Conservation (phyloP, 768 basidiomycete species). For the Lentinula edodes region DNA sequence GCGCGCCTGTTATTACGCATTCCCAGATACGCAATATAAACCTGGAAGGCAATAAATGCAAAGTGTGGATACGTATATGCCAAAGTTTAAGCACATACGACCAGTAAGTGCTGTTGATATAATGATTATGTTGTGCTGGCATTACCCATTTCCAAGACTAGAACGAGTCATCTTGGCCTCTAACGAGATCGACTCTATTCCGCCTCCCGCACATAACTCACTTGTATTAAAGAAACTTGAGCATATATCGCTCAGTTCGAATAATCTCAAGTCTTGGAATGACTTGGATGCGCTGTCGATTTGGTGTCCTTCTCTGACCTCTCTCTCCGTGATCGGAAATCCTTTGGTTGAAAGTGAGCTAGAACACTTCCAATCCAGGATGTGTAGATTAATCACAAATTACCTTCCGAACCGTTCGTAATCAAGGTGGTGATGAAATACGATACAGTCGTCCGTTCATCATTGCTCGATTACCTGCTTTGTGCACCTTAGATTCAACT, state of each 20-base stretch:
- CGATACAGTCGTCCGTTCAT: slow-evolving; percentile 50
- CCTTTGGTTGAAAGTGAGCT: slow-evolving; percentile 52
- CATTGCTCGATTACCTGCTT: slow-evolving; percentile 63
- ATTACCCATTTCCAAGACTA: slow-evolving; percentile 38
- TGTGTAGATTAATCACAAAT: not conserved
- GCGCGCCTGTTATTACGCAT: not conserved
- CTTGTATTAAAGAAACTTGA: slow-evolving; percentile 32
- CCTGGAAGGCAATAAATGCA: slow-evolving; percentile 62
- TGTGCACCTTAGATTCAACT: slow-evolving; percentile 59
- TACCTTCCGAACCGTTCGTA: not conserved
- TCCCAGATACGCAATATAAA: slow-evolving; percentile 50
- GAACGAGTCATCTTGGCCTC: slow-evolving; percentile 60
- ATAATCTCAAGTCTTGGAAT: slow-evolving; percentile 52
- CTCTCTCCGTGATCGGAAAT: slow-evolving; percentile 57
- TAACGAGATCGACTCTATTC: slow-evolving; percentile 52
- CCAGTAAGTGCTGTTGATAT: slow-evolving; percentile 33
- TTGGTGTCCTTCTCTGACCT: slow-evolving; percentile 68
- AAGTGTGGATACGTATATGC: slow-evolving; percentile 49
- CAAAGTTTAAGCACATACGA: slow-evolving; percentile 36
- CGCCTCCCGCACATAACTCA: slow-evolving; percentile 25
- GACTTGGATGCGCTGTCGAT: slow-evolving; percentile 56
- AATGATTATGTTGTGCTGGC: slow-evolving; percentile 1
- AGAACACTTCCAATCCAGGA: not conserved
- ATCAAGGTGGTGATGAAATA: slow-evolving; percentile 29
- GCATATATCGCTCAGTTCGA: slow-evolving; percentile 61